Base-by-base conservation (phyloP, 2,329 filamentous ascomycete species). In the Trichoderma pleuroti region DNA sequence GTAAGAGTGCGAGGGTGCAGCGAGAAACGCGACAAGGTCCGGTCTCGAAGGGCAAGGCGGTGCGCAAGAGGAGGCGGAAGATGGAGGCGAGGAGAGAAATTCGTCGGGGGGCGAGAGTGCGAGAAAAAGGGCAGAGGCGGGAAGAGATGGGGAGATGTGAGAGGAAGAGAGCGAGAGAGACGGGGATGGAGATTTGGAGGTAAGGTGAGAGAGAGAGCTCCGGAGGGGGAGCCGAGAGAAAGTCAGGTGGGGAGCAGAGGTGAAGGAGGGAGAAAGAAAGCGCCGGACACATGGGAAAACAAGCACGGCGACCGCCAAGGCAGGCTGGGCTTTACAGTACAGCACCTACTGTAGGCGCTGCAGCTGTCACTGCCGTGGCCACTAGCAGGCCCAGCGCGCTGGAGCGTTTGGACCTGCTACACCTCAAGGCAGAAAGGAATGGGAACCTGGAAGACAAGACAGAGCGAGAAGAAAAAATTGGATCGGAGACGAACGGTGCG, bases 111-210 rank as follows among this genome's bases (percentile, higher is more conserved):
- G 71, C 74, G 72, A 73, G 74, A 73, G 76, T 74, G 75, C 71
- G 74, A 74, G 76, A 72, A 74, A 72, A 73, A 71, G 77, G 66
- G 70, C 70, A 71, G 73, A 71, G 62, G 67, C 74, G 77, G 75
- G 75, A 76, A 78, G 75, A 76, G 71, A 72, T 72, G 34, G 71
- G 46, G 72, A 73, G 73, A 72, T 75, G 72, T 72, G 72, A 71
- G 68, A 61, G 74, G 75, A 76, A 78, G 74, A 76, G 68, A 72
- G 70, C 57, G 54, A 72, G 63, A 72, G 16, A 72, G 24, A 59
- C n/a, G 52, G 54, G 54, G 39, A 61, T 68, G 61, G 66, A 61
- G 66, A 68, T 28, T 56, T 46, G 63, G 26, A 62, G 67, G 34
- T 21, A 57, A 74, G 71, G 74, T 74, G 74, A 77, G 70, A 72